These are phyloP conservation scores for Naganishia kalamii DNA, from an alignment of 768 basidiomycete species.

Conservation along the genomic window DNA sequence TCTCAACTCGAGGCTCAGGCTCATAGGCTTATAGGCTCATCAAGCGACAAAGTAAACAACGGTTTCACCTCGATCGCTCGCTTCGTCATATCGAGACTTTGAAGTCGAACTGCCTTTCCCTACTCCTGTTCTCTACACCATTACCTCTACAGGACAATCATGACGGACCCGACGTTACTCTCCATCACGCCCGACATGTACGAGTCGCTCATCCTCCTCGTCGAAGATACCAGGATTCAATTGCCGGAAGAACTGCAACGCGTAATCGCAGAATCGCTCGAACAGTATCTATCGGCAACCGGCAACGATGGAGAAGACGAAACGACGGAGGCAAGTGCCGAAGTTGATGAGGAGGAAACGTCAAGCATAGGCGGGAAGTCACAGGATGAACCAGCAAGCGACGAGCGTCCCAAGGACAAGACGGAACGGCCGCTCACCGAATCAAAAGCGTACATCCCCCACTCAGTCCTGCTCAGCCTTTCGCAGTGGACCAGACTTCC, in stretches of 20 bases:
- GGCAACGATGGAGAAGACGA: too few relatives aligned
- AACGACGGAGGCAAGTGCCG: too few relatives aligned
- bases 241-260: not conserved
- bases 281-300: not conserved
- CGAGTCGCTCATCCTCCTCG: not conserved
- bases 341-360: too few relatives aligned
- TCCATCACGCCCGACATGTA: conserved; percentile 1
- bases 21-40: not conserved
- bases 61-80: not conserved
- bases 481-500: not conserved
- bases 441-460: conserved; percentile 5
- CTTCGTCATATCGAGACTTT: too few relatives aligned
- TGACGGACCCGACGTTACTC: not conserved
- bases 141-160: too few relatives aligned
- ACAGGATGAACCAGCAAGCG: too few relatives aligned
- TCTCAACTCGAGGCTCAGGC: too few relatives aligned
- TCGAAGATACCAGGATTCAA: not conserved
- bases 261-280: not conserved
- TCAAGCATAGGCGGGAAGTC: too few relatives aligned
- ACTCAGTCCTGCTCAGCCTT: not conserved
- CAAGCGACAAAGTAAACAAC: conserved; percentile 8
- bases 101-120: too few relatives aligned
- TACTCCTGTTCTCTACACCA: too few relatives aligned
- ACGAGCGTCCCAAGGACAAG: not conserved
- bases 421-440: not conserved